Evolutionary conservation across 192 early-diverging fungal species (phyloP).

Genomic region (Entomortierella chlamydospora): DNA sequence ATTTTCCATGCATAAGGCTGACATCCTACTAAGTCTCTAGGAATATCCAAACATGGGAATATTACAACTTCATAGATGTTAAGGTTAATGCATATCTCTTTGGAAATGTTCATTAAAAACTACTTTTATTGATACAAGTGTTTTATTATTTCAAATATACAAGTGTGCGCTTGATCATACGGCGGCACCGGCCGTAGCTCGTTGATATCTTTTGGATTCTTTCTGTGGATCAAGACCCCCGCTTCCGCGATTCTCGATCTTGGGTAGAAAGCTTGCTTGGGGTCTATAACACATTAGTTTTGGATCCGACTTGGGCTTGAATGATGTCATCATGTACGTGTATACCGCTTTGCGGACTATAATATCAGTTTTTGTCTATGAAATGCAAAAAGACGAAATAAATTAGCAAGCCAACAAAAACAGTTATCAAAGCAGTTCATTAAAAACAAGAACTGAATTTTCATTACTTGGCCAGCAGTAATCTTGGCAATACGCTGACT

Average conservation of each 20-base stretch:
- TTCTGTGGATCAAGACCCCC: neutral
- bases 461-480: constrained; percentile 24
- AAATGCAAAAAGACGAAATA: neutral
- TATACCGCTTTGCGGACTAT: neutral
- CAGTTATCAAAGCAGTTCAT: neutral
- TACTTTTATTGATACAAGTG: neutral
- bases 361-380: neutral
- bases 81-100: too few relatives aligned
- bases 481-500: constrained; percentile 16
- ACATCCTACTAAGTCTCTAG: too few relatives aligned
- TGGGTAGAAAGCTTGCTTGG: neutral
- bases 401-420: neutral
- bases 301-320: neutral
- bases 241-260: neutral
- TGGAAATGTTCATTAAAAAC: too few relatives aligned
- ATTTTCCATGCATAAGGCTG: too few relatives aligned
- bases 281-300: neutral
- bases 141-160: neutral
- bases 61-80: too few relatives aligned
- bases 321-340: neutral
- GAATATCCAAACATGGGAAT: too few relatives aligned
- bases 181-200: neutral
- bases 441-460: neutral
- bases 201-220: neutral
- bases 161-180: neutral